phyloP scores from a whole-genome alignment of 2,329 filamentous ascomycete genomes.

The Cytospora piceae region DNA sequence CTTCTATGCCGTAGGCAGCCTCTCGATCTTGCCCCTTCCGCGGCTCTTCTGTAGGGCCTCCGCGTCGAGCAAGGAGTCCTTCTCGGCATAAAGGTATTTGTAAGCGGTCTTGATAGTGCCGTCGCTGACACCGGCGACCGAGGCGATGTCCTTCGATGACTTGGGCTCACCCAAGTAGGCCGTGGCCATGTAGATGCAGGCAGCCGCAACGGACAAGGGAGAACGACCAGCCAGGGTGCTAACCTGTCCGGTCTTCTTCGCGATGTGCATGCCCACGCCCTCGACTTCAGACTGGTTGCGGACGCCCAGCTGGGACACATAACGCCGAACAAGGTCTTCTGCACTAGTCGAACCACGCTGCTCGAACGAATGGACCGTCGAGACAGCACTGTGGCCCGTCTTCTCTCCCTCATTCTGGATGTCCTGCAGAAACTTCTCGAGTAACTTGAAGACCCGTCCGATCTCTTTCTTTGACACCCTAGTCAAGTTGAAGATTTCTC shows the following conservation, averaged over 20 bases:
- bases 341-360: constrained; percentile 78
- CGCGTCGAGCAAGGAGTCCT: constrained; percentile 26
- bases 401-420: constrained; percentile 66
- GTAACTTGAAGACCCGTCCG: constrained; percentile 88
- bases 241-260: constrained; percentile 74
- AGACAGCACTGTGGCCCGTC: constrained; percentile 51
- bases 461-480: constrained; percentile 98
- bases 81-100: constrained; percentile 75
- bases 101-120: constrained; percentile 97
- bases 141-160: constrained; percentile 83
- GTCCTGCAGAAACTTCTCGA: constrained; percentile 85
- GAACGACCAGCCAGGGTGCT: constrained; percentile 89
- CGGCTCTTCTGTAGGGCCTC: constrained; percentile 29
- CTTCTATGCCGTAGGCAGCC: constrained; percentile 58
- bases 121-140: constrained; percentile 87
- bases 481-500: constrained; percentile 91
- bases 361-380: constrained; percentile 70
- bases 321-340: constrained; percentile 84
- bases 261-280: constrained; percentile 78
- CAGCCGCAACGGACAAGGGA: constrained; percentile 89
- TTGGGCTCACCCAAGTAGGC: constrained; percentile 81
- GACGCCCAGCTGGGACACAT: constrained; percentile 80
- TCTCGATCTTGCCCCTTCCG: constrained; percentile 71
- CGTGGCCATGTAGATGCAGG: constrained; percentile 95
- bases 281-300: constrained; percentile 74